A percentile compares a stretch with the other conserved stretches of the same genome.
Conservation (phyloP, 768 basidiomycete genomes). For the Lactifluus hygrophoroides region DNA sequence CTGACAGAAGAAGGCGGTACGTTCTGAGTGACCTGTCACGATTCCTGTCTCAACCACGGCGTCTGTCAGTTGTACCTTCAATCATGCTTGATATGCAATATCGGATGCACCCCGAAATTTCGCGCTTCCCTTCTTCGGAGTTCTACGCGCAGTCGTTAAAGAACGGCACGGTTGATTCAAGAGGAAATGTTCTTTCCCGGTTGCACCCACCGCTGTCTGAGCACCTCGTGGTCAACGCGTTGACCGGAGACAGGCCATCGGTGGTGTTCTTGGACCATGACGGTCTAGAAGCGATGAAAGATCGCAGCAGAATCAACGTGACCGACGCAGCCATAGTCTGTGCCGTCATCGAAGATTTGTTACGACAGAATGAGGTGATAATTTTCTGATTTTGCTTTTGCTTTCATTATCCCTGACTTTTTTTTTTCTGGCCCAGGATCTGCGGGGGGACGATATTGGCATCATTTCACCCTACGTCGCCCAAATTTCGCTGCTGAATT, state of each 20-base stretch:
- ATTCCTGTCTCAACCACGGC: neutral
- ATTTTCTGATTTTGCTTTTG: neutral
- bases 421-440: constrained; percentile 31
- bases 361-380: constrained; percentile 30
- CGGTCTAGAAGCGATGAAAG: constrained; percentile 55
- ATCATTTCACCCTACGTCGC: constrained; percentile 90
- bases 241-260: constrained; percentile 40
- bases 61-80: constrained; percentile 59
- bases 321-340: constrained; percentile 73
- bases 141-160: constrained; percentile 68
- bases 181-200: constrained; percentile 37
- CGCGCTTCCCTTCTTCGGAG: constrained; percentile 73
- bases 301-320: constrained; percentile 68
- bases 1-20: constrained; percentile 74
- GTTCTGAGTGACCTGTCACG: constrained; percentile 24
- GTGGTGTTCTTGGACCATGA: constrained; percentile 80
- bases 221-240: constrained; percentile 35
- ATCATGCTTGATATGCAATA: constrained; percentile 94
- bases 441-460: constrained; percentile 73
- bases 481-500: constrained; percentile 70
- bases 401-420: constrained; percentile 21
- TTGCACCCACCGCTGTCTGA: constrained; percentile 56
- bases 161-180: constrained; percentile 63
- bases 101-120: constrained; percentile 90
- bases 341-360: constrained; percentile 73